Evolutionary conservation across 2,329 filamentous ascomycete species (phyloP).

Genomic region (Pseudocercospora fuligena): DNA sequence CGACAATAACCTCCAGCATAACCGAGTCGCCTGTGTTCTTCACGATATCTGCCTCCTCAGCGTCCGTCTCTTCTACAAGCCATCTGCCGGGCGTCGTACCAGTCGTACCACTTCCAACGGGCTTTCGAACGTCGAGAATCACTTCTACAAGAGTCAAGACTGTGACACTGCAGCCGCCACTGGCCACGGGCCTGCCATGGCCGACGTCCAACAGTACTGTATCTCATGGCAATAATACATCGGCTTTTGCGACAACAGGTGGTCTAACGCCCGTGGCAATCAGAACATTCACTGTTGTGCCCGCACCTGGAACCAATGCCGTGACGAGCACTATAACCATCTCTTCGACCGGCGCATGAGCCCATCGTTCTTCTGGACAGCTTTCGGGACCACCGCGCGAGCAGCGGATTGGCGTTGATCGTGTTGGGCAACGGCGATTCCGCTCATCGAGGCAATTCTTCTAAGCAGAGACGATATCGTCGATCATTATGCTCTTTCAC

Average conservation of each 20-base stretch:
- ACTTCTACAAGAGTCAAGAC: constrained; percentile 15
- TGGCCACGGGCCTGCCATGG: background rate
- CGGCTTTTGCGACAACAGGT: background rate
- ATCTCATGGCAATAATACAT: background rate
- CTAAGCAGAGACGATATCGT: background rate
- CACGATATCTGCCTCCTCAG: background rate
- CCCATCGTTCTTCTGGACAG: background rate
- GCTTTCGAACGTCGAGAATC: constrained; percentile 14
- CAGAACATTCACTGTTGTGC: background rate
- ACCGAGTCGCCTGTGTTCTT: background rate
- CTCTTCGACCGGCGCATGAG: background rate
- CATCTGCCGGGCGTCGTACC: background rate
- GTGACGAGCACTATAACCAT: background rate
- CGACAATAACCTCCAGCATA: background rate
- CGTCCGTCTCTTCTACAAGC: background rate
- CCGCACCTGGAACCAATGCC: background rate
- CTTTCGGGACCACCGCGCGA: background rate
- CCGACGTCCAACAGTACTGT: background rate
- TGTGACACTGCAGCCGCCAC: constrained; percentile 10
- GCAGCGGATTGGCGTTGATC: background rate
- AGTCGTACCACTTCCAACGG: background rate
- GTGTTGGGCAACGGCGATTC: no score
- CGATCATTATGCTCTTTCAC: background rate
- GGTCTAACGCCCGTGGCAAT: background rate
- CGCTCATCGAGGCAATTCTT: no score